These are phyloP conservation scores for Cercospora citrullina DNA, from an alignment of 2,329 filamentous ascomycete species.

Conservation along the genomic window DNA sequence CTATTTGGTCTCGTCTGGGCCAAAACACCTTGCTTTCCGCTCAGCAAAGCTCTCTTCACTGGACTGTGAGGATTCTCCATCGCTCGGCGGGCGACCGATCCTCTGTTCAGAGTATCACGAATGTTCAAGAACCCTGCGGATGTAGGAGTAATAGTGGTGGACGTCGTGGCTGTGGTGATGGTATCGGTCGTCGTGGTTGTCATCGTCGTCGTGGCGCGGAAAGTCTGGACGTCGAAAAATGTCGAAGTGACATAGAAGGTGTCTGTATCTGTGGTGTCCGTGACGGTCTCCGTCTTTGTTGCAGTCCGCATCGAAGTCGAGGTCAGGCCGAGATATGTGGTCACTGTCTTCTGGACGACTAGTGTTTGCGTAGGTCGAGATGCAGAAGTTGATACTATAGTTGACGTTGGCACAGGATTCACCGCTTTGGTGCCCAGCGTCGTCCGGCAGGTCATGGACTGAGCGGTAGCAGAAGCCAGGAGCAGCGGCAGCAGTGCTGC, in stretches of 20 bases:
- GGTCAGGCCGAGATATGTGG: constrained; percentile 2
- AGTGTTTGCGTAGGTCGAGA: not conserved
- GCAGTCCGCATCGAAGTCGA: not conserved
- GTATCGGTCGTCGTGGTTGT: not conserved
- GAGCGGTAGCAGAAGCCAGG: not conserved
- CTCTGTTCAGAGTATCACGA: not conserved
- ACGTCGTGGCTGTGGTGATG: not conserved
- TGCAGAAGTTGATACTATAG: not conserved
- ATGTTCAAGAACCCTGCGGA: not conserved
- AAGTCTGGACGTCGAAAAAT: not conserved
- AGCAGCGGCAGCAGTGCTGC: constrained; percentile 5
- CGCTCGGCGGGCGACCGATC: not conserved
- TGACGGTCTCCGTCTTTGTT: constrained; percentile 4
- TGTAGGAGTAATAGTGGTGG: not conserved
- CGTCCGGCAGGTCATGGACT: constrained; percentile 2
- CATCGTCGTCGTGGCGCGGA: not conserved
- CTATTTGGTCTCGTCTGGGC: constrained; percentile 10
- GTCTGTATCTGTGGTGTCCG: constrained; percentile 1
- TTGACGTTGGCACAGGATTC: not conserved
- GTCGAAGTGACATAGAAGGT: constrained; percentile 4
- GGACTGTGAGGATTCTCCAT: not conserved
- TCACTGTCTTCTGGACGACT: constrained; percentile 7
- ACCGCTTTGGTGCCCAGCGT: constrained; percentile 3
- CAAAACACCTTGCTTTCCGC: constrained; percentile 5
- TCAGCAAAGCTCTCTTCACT: constrained; percentile 6